A percentile compares a stretch with the other conserved stretches of the same genome.
Conservation (phyloP, 768 basidiomycete genomes). For the Suillus subluteus region DNA sequence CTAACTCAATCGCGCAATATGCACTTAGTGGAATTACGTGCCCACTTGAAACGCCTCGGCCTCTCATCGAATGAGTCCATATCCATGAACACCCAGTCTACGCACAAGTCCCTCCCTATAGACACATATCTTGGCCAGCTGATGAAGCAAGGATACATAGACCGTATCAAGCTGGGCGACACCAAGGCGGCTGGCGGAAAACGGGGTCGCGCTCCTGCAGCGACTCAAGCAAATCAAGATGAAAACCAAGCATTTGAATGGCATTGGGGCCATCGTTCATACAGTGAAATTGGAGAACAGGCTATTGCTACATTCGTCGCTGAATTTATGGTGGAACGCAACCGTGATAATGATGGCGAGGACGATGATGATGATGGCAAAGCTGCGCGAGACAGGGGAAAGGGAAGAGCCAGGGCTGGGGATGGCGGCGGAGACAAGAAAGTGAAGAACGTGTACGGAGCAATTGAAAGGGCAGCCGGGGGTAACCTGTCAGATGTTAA, state of each 20-base stretch:
- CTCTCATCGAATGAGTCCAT: constrained; percentile 55
- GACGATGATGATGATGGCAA: constrained; percentile 36
- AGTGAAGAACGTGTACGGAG: constrained; percentile 51
- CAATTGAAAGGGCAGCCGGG: constrained; percentile 68
- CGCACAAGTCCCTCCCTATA: constrained; percentile 54
- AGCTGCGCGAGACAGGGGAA: constrained; percentile 17
- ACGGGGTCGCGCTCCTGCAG: constrained; percentile 53
- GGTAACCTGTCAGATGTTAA: constrained; percentile 49
- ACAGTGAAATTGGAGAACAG: constrained; percentile 82
- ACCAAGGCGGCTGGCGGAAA: constrained; percentile 49
- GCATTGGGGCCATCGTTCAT: constrained; percentile 85
- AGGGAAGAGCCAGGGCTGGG: constrained; percentile 21
- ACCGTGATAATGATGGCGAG: constrained; percentile 32
- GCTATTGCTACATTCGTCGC: constrained; percentile 76
- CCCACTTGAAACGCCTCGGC: constrained; percentile 69
- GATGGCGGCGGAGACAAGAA: constrained; percentile 36
- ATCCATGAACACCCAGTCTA: constrained; percentile 53
- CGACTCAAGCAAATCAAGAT: constrained; percentile 41
- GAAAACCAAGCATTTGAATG: constrained; percentile 56
- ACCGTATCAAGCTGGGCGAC: constrained; percentile 60
- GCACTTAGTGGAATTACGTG: constrained; percentile 68
- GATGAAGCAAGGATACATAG: constrained; percentile 76
- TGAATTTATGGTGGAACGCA: constrained; percentile 70
- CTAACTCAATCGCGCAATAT: background rate
- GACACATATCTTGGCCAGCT: constrained; percentile 70